Base-by-base conservation (phyloP, 176 grass and related monocot genomes). In the Otatea glauca region DNA sequence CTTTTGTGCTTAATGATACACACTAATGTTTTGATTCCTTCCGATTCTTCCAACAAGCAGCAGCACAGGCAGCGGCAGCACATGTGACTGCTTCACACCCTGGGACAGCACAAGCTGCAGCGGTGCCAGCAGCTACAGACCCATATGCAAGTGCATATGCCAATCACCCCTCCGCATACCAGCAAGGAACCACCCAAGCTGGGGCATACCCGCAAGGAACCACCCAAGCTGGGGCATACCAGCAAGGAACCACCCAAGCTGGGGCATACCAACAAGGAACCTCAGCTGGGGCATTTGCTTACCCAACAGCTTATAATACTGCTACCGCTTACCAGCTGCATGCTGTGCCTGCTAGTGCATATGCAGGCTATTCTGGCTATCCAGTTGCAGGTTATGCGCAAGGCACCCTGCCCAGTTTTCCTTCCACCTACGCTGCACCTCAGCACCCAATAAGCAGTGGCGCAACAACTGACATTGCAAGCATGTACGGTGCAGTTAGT, bases 91-190 rank as follows among this genome's bases (percentile, higher is more conserved):
- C 77, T 62, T 79, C 88, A 59, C 88, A 83, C 74, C 66, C 84
- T 41, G 79, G 88, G 59, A 67, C 47, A 83, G 66, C 73, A 61
- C 88, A 90, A 67, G 79, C 74, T 83, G 63, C 73, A 67, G 79
- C 66, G 3, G 78, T 48, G 12, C 63, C 78, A 82, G 84, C 83
- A 45, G 73, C 73, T 17, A 60, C 84, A 90, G 78, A 90, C 41
- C 79, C 73, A n/a, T 90, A 86, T 78, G 84, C 88, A 72, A 86
- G 34, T 90, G 84, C 78, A 68, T 90, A 86, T 83, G 43, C 73
- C 39, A 83, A n/a, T 66, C 74, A 86, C 74, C 84, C 88, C 38
- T 60, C 84, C 2, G 18, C 65, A 65, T 89, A 89, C 62, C 87
- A 89, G 18, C 88, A 81, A 32, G 88, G 41, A 68, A 43, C 29